A percentile compares a stretch with the other conserved stretches of the same genome.
phyloP scores from a whole-genome alignment of 164 flowering plant genomes.

The Paratinospora sagittata region DNA sequence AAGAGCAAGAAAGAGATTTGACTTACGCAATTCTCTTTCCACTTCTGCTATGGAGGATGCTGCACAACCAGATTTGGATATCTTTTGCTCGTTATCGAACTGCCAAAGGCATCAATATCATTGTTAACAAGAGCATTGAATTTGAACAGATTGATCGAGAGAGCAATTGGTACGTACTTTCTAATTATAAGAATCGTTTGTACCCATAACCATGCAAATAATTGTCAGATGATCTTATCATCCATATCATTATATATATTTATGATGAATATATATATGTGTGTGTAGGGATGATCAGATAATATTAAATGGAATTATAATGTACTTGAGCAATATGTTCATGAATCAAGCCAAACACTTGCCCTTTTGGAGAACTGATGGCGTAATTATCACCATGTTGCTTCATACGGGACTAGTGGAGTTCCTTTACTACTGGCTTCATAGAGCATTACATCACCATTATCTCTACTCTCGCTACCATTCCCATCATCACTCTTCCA shows the following conservation, averaged over 20 bases:
- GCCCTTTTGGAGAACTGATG: slow-evolving; percentile 38
- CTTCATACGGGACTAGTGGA: too few species aligned
- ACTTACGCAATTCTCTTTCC: background rate
- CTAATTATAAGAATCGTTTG: too few species aligned
- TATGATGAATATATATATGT: background rate
- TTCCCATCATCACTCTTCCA: slow-evolving; percentile 52
- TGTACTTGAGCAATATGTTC: background rate
- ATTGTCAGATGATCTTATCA: too few species aligned
- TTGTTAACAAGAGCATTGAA: slow-evolving; percentile 6
- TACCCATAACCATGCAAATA: too few species aligned
- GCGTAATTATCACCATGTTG: too few species aligned
- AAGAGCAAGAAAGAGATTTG: background rate
- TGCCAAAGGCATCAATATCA: slow-evolving; percentile 11
- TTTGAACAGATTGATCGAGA: slow-evolving; percentile 17
- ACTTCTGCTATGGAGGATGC: background rate
- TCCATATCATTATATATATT: too few species aligned
- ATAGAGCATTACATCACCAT: too few species aligned
- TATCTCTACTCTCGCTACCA: slow-evolving; percentile 48
- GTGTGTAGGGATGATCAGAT: slow-evolving; percentile 19
- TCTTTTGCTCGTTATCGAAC: slow-evolving; percentile 9
- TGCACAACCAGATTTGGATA: slow-evolving; percentile 17
- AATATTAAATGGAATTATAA: slow-evolving; percentile 7
- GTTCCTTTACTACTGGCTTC: too few species aligned
- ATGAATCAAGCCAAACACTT: slow-evolving; percentile 9
- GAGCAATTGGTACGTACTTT: slow-evolving; percentile 4